phyloP scores from a whole-genome alignment of 805 yeast genomes.

The Nakazawaea ishiwadae region DNA sequence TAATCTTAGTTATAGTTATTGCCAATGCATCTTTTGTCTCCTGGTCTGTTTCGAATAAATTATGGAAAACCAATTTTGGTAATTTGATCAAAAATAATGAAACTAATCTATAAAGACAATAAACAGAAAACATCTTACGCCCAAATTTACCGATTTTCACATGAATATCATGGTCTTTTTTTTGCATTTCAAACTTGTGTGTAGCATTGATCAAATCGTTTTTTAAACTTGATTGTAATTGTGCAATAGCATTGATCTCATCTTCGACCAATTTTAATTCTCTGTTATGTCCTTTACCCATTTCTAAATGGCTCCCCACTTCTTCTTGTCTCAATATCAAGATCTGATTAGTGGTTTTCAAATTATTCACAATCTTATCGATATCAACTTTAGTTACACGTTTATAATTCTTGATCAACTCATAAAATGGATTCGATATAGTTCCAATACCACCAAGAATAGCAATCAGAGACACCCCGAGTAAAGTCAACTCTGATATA shows the following conservation, averaged over 20 bases:
- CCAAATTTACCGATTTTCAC: conserved; percentile 14
- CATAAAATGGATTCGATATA: conserved; percentile 36
- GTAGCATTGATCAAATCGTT: conserved; percentile 3
- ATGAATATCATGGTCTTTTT: neutral
- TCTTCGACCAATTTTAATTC: conserved; percentile 11
- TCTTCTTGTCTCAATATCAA: conserved; percentile 29
- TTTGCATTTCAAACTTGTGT: neutral
- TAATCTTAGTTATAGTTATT: conserved; percentile 38
- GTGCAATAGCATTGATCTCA: conserved; percentile 8
- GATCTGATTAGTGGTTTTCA: conserved; percentile 36
- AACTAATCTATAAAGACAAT: conserved; percentile 44
- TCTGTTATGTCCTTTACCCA: neutral
- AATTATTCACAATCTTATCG: conserved; percentile 30
- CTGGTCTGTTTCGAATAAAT: conserved; percentile 7
- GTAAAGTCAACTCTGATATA: conserved; percentile 39
- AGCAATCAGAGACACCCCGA: conserved; percentile 48
- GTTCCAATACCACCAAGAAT: conserved; percentile 50
- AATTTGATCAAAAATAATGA: conserved; percentile 36
- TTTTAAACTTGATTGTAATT: conserved; percentile 3
- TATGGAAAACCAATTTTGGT: conserved; percentile 26
- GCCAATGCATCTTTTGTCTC: conserved; percentile 41
- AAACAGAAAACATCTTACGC: conserved; percentile 30
- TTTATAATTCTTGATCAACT: conserved; percentile 18
- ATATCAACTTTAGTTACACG: conserved; percentile 28
- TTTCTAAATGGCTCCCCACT: no score